Percentiles rank a stretch among this genome's conserved stretches.
Conservation (phyloP, 1,284 basidiomycete genomes). For the Malassezia slooffiae region DNA sequence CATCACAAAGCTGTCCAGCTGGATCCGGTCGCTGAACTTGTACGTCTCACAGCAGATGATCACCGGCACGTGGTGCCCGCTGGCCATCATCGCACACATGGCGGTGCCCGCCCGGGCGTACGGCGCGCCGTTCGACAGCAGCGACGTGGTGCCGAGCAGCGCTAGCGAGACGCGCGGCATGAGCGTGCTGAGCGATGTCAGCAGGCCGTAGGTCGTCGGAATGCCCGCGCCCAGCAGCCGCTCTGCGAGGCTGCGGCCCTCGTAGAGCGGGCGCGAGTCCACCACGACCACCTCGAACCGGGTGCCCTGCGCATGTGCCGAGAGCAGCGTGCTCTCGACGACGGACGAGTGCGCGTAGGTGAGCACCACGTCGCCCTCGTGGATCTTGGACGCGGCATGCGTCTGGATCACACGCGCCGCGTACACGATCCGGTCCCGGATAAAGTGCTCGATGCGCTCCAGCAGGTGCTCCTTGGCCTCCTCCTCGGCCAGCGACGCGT, state of each 20-base stretch:
- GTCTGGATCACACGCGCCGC: constrained; percentile 89
- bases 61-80: constrained; percentile 76
- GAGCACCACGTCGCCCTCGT: constrained; percentile 79
- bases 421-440: constrained; percentile 81
- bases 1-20: constrained; percentile 85
- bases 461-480: constrained; percentile 84
- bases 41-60: constrained; percentile 97
- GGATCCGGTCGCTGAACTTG: constrained; percentile 88
- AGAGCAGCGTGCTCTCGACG: constrained; percentile 76
- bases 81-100: constrained; percentile 89
- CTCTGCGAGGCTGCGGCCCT: constrained; percentile 64
- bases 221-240: constrained; percentile 64
- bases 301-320: constrained; percentile 55
- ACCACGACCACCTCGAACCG: constrained; percentile 82
- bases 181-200: constrained; percentile 74
- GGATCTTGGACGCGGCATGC: constrained; percentile 74
- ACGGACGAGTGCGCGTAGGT: constrained; percentile 91
- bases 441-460: constrained; percentile 80
- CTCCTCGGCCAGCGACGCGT: constrained; percentile 82
- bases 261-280: constrained; percentile 84
- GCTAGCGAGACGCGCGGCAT: constrained; percentile 69
- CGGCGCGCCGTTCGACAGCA: constrained; percentile 87
- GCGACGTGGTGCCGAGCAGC: constrained; percentile 80
- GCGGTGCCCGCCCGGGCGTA: constrained; percentile 91
- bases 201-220: constrained; percentile 78